Conservation (phyloP, 106 monocot genomes). For the Cymbidium sinense region DNA sequence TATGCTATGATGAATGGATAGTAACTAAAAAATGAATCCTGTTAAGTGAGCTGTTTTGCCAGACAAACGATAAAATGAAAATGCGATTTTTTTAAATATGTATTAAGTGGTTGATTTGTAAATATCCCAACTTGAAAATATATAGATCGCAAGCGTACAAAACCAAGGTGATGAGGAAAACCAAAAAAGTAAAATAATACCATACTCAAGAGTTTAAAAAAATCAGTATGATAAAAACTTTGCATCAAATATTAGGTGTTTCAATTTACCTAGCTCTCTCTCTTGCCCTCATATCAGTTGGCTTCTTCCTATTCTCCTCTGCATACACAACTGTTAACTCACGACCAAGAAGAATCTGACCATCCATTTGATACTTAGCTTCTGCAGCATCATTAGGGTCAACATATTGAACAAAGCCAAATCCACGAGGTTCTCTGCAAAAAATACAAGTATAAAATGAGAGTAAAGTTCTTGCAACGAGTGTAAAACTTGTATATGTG, state of each 20-base stretch:
- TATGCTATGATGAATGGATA: too few species aligned
- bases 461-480: not conserved
- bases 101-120: too few species aligned
- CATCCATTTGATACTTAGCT: slow-evolving; percentile 96
- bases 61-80: too few species aligned
- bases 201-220: not conserved
- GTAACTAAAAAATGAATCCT: too few species aligned
- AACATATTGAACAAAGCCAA: slow-evolving; percentile 89
- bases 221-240: not conserved
- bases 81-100: too few species aligned
- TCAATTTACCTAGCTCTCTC: slow-evolving; percentile 61
- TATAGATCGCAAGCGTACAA: too few species aligned
- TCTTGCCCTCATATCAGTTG: slow-evolving; percentile 78
- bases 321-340: slow-evolving; percentile 95
- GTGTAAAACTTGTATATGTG: not conserved
- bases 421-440: slow-evolving; percentile 90
- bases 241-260: too few species aligned
- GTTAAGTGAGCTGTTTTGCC: too few species aligned
- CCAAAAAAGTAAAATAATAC: too few species aligned
- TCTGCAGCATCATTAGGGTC: slow-evolving; percentile 89
- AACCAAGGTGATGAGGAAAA: too few species aligned
- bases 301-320: slow-evolving; percentile 93
- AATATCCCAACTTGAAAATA: too few species aligned
- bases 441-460: not conserved
- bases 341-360: slow-evolving; percentile 77